These are phyloP conservation scores for Epichloe gansuensis DNA, from an alignment of 2,329 filamentous ascomycete species.

Conservation along the genomic window DNA sequence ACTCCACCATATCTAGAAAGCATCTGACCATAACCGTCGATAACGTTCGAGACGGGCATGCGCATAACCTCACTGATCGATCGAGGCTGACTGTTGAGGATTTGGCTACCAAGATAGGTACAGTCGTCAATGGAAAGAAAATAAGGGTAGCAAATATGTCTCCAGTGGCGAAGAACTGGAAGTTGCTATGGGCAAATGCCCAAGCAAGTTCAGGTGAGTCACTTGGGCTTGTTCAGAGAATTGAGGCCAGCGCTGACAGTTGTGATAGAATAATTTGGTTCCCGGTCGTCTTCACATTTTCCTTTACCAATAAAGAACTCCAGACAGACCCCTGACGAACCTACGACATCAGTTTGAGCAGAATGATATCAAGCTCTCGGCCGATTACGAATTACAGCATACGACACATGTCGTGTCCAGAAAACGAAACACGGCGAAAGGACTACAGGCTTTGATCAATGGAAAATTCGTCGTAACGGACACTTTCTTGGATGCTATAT, in stretches of 20 bases:
- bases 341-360: slow-evolving; percentile 60
- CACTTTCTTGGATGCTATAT: slow-evolving; percentile 61
- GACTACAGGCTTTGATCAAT: slow-evolving; percentile 75
- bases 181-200: slow-evolving; percentile 61
- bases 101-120: slow-evolving; percentile 73
- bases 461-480: slow-evolving; percentile 65
- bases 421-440: slow-evolving; percentile 82
- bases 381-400: slow-evolving; percentile 53
- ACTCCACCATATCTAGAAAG: slow-evolving; percentile 78
- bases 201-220: slow-evolving; percentile 45
- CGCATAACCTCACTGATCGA: slow-evolving; percentile 49
- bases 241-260: not conserved
- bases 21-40: slow-evolving; percentile 71
- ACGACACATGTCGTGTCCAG: slow-evolving; percentile 84
- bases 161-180: slow-evolving; percentile 41
- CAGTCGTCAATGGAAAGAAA: slow-evolving; percentile 59
- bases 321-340: slow-evolving; percentile 49
- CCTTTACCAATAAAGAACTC: slow-evolving; percentile 55
- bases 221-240: not conserved
- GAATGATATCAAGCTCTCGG: slow-evolving; percentile 77
- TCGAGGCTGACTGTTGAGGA: slow-evolving; percentile 67
- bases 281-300: slow-evolving; percentile 66
- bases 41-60: slow-evolving; percentile 51
- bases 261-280: slow-evolving; percentile 59
- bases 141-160: slow-evolving; percentile 50